Evolutionary conservation across 208 protist genomes (phyloP).

Genomic region (Crithidia sp.): DNA sequence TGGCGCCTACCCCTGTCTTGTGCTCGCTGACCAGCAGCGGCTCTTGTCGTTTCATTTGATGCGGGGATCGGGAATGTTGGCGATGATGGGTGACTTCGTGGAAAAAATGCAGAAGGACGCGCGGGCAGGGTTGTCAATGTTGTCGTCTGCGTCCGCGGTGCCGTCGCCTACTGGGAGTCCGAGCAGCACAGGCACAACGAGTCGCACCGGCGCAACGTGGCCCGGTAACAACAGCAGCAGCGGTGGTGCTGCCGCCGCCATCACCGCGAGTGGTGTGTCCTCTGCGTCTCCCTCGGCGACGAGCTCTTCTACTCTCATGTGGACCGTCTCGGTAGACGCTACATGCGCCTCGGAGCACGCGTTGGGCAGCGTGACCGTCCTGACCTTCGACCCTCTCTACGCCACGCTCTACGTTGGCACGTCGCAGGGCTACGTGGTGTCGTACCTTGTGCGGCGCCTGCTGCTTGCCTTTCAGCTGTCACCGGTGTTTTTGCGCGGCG

Average conservation of each 20-base stretch:
- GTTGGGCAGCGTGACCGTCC: constrained; percentile 43
- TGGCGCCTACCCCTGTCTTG: constrained; percentile 74
- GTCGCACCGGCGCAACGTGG: too few species aligned
- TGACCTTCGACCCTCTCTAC: constrained; percentile 69
- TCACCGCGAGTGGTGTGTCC: too few species aligned
- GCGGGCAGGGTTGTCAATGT: neutral
- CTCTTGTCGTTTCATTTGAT: constrained; percentile 68
- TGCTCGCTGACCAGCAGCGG: constrained; percentile 62
- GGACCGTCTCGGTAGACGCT: constrained; percentile 31
- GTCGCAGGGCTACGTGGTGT: constrained; percentile 66
- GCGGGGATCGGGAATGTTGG: constrained; percentile 53
- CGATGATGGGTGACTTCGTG: constrained; percentile 63
- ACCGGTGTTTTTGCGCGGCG: constrained; percentile 41
- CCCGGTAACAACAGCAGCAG: too few species aligned
- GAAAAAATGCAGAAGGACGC: constrained; percentile 45
- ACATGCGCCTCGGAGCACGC: constrained; percentile 30
- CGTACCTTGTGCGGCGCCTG: constrained; percentile 74
- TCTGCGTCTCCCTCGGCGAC: neutral
- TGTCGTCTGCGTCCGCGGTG: too few species aligned
- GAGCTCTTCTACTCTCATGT: constrained; percentile 25
- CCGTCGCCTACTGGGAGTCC: too few species aligned
- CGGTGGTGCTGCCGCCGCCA: too few species aligned
- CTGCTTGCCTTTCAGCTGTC: constrained; percentile 65
- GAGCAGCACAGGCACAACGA: too few species aligned
- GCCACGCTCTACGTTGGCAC: constrained; percentile 75